phyloP scores from a whole-genome alignment of 352 stramenopile species.

The Phytopythium mirpurense region DNA sequence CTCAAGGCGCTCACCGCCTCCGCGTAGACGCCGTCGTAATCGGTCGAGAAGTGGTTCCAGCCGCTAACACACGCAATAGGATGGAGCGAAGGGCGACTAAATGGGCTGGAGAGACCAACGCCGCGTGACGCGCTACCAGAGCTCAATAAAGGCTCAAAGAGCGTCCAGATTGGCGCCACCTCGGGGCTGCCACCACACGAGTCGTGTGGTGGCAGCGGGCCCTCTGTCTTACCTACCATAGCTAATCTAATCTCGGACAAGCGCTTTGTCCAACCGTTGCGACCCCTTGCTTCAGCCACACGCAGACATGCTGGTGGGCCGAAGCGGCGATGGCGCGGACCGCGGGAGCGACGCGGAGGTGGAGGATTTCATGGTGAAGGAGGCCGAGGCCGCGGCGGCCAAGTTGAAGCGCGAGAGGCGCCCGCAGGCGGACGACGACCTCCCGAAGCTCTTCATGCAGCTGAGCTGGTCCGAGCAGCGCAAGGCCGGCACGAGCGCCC shows the following conservation, averaged over 20 bases:
- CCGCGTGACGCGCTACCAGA: no score
- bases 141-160: neutral
- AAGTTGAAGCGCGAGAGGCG: conserved; percentile 17
- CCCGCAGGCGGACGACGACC: conserved; percentile 25
- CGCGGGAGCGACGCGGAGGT: conserved; percentile 34
- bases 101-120: neutral
- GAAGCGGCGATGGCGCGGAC: neutral
- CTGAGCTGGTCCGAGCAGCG: conserved; percentile 54
- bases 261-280: neutral
- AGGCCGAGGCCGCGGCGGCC: conserved; percentile 26
- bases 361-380: conserved; percentile 46
- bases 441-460: conserved; percentile 69
- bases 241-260: neutral
- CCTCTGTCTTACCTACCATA: no score
- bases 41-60: conserved; percentile 3
- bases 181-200: no score
- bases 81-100: no score
- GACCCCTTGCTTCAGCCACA: neutral
- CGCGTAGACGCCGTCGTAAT: conserved; percentile 13
- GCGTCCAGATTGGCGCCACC: no score
- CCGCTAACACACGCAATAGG: neutral
- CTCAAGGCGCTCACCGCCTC: conserved; percentile 20
- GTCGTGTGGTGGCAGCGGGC: no score
- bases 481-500: conserved; percentile 50
- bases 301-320: neutral